phyloP scores from a whole-genome alignment of 306 rosid genomes.

The Prinsepia uniflora region DNA sequence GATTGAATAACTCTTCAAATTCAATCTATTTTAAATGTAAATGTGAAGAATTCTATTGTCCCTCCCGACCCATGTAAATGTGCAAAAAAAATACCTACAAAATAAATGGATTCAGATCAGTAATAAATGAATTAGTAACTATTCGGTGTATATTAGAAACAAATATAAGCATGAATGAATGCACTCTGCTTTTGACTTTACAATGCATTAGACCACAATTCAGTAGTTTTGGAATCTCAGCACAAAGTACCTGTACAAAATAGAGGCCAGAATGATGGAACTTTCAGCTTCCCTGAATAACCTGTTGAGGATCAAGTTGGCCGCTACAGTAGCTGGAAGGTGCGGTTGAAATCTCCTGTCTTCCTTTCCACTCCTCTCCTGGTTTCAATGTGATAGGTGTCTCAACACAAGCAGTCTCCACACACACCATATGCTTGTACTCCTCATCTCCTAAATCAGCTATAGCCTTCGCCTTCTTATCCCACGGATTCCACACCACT shows the following conservation, averaged over 20 bases:
- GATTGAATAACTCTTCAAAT: too few species aligned
- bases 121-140: too few species aligned
- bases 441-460: slow-evolving; percentile 97
- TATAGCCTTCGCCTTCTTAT: slow-evolving; percentile 94
- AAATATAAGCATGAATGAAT: too few species aligned
- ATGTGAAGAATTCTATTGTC: slow-evolving; percentile 35
- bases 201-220: not conserved
- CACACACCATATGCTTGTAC: slow-evolving; percentile 90
- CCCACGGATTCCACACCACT: slow-evolving; percentile 99
- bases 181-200: too few species aligned
- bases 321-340: slow-evolving; percentile 99
- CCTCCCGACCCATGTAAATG: slow-evolving; percentile 39
- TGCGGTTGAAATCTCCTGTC: slow-evolving; percentile 87
- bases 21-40: not conserved
- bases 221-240: slow-evolving; percentile 7
- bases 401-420: slow-evolving; percentile 86
- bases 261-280: slow-evolving; percentile 39
- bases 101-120: slow-evolving; percentile 7
- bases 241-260: slow-evolving; percentile 61
- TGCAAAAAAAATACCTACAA: slow-evolving; percentile 59
- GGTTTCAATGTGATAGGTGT: slow-evolving; percentile 84
- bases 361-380: slow-evolving; percentile 98
- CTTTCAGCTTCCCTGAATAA: slow-evolving; percentile 64
- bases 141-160: too few species aligned
- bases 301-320: slow-evolving; percentile 88